Evolutionary conservation across 73 alveolate species (phyloP), one percentile per base, ranked within the genome.

Genomic region (Paramecium caudatum): DNA sequence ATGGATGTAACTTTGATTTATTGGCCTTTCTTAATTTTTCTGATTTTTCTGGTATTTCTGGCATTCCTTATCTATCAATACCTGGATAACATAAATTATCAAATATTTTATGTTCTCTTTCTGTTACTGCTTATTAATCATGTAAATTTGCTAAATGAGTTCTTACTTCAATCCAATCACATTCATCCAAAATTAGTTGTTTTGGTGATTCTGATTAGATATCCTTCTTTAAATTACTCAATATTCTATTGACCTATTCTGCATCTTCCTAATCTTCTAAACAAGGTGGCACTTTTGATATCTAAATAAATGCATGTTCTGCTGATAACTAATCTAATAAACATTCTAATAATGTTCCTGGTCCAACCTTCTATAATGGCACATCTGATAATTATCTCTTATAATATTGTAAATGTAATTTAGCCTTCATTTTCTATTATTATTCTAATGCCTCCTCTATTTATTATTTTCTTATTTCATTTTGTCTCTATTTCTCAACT

Each of bases 81-180:
- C 99, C 99, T 7, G 99, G 99, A 30, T 93, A 84, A 16, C 82
- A 90, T 27, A 95, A 61, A 33, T 94, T 63, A n/a, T 62, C 62
- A 33, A 90, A 86, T 1, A 86, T 25, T 12, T 86, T 50, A 21
- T 78, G 87, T 23, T 86, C 93, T 63, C 93, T 86, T 21, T 74
- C 88, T 0, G 19, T n/a, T 3, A 74, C 32, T 4, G 32, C 39
- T 23, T 70, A 63, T 46, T 62, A 30, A 27, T 86, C 82, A 43
- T 86, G 61, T 23, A 86, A 55, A 25, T 21, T 62, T 3, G 90
- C 88, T 10, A 36, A 61, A 86, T 86, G 68, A 33, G 82, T 80
- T 17, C 90, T 86, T 41, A 62, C 70, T 86, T 61, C 80, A 10
- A 86, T 86, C 16, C 30, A 70, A 65, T 86, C 93, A 86, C 93